Conservation (phyloP, 1,284 basidiomycete species). For the Marasmius sp. region DNA sequence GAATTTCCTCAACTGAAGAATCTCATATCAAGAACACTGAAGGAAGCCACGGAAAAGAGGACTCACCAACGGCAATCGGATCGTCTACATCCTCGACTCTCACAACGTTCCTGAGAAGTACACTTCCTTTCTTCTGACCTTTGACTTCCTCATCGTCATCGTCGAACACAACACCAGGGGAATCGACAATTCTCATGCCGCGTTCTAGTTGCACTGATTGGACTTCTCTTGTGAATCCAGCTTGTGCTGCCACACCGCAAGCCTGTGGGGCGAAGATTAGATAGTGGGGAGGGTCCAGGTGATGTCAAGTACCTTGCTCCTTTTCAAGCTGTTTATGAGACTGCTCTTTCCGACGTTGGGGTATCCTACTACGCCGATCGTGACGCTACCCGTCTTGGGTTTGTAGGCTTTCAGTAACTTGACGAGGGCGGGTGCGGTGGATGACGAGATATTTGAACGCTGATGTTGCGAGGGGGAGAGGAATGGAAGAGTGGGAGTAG, state of each 20-base stretch:
- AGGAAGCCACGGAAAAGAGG: not conserved
- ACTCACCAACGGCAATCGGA: constrained; percentile 82
- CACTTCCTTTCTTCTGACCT: constrained; percentile 59
- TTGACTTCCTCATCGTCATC: constrained; percentile 57
- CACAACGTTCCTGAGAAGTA: constrained; percentile 89
- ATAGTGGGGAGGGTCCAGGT: constrained; percentile 39
- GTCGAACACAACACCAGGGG: constrained; percentile 94
- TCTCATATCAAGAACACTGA: constrained; percentile 5
- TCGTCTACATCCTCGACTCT: constrained; percentile 93
- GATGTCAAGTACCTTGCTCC: constrained; percentile 69
- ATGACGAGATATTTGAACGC: constrained; percentile 74
- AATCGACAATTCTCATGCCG: constrained; percentile 81
- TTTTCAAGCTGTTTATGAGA: constrained; percentile 92
- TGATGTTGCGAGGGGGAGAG: constrained; percentile 90
- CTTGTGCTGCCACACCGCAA: constrained; percentile 92
- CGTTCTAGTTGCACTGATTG: constrained; percentile 94
- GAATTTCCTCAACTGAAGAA: constrained; percentile 77
- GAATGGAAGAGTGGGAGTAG: constrained; percentile 93
- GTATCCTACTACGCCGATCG: constrained; percentile 94
- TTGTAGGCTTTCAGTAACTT: constrained; percentile 92
- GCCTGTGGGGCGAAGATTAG: constrained; percentile 46
- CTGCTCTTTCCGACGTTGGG: constrained; percentile 98
- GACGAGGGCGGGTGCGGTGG: constrained; percentile 80
- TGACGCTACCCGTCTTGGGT: constrained; percentile 72
- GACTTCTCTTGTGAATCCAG: constrained; percentile 94